phyloP scores from a whole-genome alignment of 1,284 basidiomycete species.

The Trichosporon sp. region DNA sequence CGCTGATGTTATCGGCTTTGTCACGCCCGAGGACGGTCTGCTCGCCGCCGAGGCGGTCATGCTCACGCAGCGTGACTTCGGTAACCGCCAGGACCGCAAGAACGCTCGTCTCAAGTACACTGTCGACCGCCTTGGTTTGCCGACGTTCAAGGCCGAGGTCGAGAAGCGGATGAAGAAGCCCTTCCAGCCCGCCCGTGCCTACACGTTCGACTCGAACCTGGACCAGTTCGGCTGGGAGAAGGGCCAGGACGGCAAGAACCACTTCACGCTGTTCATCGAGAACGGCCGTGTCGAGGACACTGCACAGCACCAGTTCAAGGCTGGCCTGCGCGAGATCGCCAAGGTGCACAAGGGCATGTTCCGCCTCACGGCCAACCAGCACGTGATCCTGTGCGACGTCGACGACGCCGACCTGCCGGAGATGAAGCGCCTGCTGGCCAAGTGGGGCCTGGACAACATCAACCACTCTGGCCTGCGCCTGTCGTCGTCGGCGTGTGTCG shows the following conservation, averaged over 20 bases:
- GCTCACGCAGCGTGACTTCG: conserved; percentile 90
- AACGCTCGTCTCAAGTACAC: conserved; percentile 96
- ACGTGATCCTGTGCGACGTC: conserved; percentile 83
- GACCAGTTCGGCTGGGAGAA: conserved; percentile 92
- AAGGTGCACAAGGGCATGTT: conserved; percentile 90
- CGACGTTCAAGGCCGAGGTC: conserved; percentile 79
- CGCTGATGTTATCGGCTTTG: conserved; percentile 86
- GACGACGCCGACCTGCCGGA: conserved; percentile 62
- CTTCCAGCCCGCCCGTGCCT: conserved; percentile 67
- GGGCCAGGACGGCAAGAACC: conserved; percentile 81
- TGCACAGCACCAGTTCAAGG: conserved; percentile 84
- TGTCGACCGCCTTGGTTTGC: conserved; percentile 86
- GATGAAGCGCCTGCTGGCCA: conserved; percentile 72
- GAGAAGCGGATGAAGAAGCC: conserved; percentile 81
- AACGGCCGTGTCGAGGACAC: conserved; percentile 96
- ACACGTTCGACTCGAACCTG: conserved; percentile 80
- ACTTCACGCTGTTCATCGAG: conserved; percentile 93
- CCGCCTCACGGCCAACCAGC: conserved; percentile 92
- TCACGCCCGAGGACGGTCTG: conserved; percentile 77
- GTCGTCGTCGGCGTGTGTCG: conserved; percentile 88
- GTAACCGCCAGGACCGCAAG: conserved; percentile 74
- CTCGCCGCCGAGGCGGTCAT: conserved; percentile 88
- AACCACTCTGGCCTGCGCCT: conserved; percentile 73
- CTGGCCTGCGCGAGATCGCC: conserved; percentile 85
- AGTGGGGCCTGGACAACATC: conserved; percentile 90